Conservation (phyloP, 106 monocot genomes). For the Apostasia ramifera region DNA sequence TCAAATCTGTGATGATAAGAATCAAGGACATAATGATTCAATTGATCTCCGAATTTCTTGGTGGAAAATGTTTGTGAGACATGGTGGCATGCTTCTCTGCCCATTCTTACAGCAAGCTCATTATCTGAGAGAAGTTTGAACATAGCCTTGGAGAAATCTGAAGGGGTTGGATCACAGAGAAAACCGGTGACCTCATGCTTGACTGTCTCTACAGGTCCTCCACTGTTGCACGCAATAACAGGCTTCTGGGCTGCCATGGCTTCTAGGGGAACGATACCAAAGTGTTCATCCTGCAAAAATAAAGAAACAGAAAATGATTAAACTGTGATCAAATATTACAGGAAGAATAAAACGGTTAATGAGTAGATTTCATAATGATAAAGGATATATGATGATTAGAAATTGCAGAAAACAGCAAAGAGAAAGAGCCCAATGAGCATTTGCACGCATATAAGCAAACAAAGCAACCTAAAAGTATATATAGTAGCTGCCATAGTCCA, state of each 20-base stretch:
- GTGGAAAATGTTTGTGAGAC: slow-evolving; percentile 55
- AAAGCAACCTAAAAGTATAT: too few species aligned
- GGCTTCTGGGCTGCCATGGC: slow-evolving; percentile 87
- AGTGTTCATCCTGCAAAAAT: slow-evolving; percentile 69
- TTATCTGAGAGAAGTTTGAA: slow-evolving; percentile 24
- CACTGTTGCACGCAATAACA: slow-evolving; percentile 89
- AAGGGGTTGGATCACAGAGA: slow-evolving; percentile 50
- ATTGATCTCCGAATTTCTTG: slow-evolving; percentile 39
- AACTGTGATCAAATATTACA: too few species aligned
- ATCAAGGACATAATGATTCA: slow-evolving; percentile 48
- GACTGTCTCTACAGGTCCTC: slow-evolving; percentile 71
- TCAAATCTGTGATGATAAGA: slow-evolving; percentile 43
- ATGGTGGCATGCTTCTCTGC: slow-evolving; percentile 42
- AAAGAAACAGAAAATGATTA: not conserved
- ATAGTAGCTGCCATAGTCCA: too few species aligned
- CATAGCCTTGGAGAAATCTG: slow-evolving; percentile 50
- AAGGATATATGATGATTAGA: too few species aligned
- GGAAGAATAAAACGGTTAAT: too few species aligned
- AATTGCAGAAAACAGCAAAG: too few species aligned
- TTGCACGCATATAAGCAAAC: too few species aligned
- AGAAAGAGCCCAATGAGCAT: too few species aligned
- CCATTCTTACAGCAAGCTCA: slow-evolving; percentile 49
- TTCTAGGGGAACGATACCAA: slow-evolving; percentile 85
- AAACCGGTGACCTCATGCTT: slow-evolving; percentile 58
- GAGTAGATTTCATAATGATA: too few species aligned